phyloP scores from a whole-genome alignment of 768 basidiomycete genomes.

The Grammothele lineata region DNA sequence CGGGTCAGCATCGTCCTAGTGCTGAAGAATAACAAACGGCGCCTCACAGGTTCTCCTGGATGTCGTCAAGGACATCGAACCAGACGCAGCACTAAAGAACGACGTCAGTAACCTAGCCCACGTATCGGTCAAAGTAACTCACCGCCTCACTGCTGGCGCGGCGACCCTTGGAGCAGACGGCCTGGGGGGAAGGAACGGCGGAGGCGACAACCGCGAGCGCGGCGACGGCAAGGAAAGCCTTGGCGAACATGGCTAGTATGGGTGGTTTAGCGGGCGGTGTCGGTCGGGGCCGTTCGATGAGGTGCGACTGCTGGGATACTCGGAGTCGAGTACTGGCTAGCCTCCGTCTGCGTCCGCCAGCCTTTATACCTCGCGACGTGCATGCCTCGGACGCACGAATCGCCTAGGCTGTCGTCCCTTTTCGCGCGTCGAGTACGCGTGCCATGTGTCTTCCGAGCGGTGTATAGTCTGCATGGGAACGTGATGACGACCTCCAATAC shows the following conservation, averaged over 20 bases:
- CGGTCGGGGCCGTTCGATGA: not conserved
- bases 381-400: too few relatives aligned
- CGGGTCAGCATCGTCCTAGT: not conserved
- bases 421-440: too few relatives aligned
- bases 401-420: too few relatives aligned
- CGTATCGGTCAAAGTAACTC: not conserved
- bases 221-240: not conserved
- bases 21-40: too few relatives aligned
- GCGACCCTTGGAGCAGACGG: not conserved
- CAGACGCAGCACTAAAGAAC: conserved; percentile 11
- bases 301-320: conserved; percentile 1
- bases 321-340: not conserved
- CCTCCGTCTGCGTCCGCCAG: not conserved
- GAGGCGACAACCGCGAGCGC: not conserved
- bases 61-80: conserved; percentile 17
- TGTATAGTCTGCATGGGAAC: too few relatives aligned
- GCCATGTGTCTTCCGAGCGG: too few relatives aligned
- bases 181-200: not conserved
- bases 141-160: not conserved
- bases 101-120: too few relatives aligned
- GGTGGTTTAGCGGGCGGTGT: not conserved
- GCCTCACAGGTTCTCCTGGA: conserved; percentile 11
- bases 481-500: too few relatives aligned
- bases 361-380: conserved; percentile 1
- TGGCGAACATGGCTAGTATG: conserved; percentile 2